Percentiles rank a stretch among this genome's conserved stretches.
phyloP scores from a whole-genome alignment of 106 monocot genomes.

The Dioscorea zingiberensis region DNA sequence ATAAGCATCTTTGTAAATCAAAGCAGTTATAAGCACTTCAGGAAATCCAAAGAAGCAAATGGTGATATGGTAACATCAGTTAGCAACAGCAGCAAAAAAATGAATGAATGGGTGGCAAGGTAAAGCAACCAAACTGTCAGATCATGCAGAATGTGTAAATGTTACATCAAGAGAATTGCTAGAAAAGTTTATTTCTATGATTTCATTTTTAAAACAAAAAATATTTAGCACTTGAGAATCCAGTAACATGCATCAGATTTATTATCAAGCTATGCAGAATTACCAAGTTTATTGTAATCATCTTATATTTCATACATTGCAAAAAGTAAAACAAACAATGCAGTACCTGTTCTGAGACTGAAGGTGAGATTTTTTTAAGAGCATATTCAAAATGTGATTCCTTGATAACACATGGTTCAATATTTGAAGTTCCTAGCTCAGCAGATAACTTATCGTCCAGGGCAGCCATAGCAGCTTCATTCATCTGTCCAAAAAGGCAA shows the following conservation, averaged over 20 bases:
- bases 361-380: conserved; percentile 34
- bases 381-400: conserved; percentile 58
- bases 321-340: neutral
- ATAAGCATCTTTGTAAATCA: neutral
- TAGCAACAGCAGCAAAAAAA: neutral
- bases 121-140: neutral
- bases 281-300: neutral
- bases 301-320: neutral
- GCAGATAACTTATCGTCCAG: conserved; percentile 39
- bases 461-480: conserved; percentile 62
- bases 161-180: neutral
- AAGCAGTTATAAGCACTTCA: neutral
- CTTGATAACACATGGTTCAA: conserved; percentile 26
- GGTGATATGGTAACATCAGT: neutral
- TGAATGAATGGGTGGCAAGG: neutral
- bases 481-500: conserved; percentile 31
- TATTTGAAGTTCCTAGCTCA: conserved; percentile 9
- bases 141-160: neutral
- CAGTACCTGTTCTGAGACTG: conserved; percentile 59
- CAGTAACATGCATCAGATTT: neutral
- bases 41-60: neutral
- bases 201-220: too few relatives aligned
- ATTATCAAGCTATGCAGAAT: neutral
- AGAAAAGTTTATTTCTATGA: neutral
- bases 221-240: too few relatives aligned